phyloP scores from a whole-genome alignment of 768 basidiomycete species.

The Mycena latifolia region DNA sequence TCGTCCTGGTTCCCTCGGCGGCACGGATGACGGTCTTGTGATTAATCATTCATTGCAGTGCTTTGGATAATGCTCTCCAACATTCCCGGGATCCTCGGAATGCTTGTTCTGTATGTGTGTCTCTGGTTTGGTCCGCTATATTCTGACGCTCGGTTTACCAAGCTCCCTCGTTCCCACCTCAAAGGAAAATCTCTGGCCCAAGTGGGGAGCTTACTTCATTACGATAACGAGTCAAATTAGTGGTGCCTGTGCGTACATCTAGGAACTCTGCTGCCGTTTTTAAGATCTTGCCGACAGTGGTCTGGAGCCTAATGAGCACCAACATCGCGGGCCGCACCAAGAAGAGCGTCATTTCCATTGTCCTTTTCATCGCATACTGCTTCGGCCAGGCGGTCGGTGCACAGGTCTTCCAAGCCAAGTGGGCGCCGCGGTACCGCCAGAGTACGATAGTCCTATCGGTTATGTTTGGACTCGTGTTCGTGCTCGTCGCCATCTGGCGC shows the following conservation, averaged over 20 bases:
- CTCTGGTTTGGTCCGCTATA: neutral
- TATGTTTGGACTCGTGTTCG: conserved; percentile 8
- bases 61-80: no score
- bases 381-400: conserved; percentile 10
- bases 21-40: no score
- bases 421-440: conserved; percentile 14
- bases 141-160: neutral
- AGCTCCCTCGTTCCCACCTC: conserved; percentile 16
- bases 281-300: neutral
- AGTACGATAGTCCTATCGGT: conserved; percentile 9
- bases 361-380: conserved; percentile 5
- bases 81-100: no score
- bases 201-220: conserved; percentile 14
- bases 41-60: neutral
- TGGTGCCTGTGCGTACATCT: neutral
- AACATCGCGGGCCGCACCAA: conserved; percentile 12
- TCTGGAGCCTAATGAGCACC: conserved; percentile 17
- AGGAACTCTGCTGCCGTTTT: no score
- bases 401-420: conserved; percentile 17
- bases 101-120: no score
- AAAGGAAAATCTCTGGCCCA: conserved; percentile 8
- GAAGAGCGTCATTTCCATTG: conserved; percentile 10
- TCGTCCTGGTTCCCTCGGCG: no score
- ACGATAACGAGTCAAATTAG: conserved; percentile 9
- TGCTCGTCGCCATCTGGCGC: neutral